Base-by-base conservation (phyloP, 2,329 filamentous ascomycete genomes). In the Monilinia aucupariae region DNA sequence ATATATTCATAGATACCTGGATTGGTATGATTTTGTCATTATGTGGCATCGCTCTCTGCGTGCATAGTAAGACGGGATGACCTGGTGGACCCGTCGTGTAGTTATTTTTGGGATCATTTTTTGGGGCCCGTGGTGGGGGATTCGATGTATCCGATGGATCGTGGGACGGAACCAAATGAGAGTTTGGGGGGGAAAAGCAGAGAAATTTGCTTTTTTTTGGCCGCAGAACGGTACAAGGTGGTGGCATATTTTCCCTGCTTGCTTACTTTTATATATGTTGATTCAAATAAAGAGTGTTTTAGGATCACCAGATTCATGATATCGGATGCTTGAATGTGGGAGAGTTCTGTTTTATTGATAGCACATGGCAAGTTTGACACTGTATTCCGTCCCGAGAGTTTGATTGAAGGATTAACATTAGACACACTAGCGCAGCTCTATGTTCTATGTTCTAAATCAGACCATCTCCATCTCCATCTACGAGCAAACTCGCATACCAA, bases 21-120 rank as follows among this genome's bases (percentile, higher is more conserved):
- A 77, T 91, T 62, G 92, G 92, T 9, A 92, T 96, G 89, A 78
- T 78, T 0, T 76, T 96, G 15, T 92, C 93, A 3, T 77, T 96
- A 52, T 82, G 80, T 20, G 92, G 92, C 0, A 96, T 96, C 74
- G 91, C 82, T 3, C 76, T 96, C 32, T 96, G 92, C 76, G 92
- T 96, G 2, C 83, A 91, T 63, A 87, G 84, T 73, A 87, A 87
- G 62, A 61, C 50, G n/a, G 27, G 48, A 39, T 61, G 27, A 30
- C 3, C 6, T n/a, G n/a, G n/a, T n/a, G n/a, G 49, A 60, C 27
- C 27, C 41, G 34, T 55, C 12, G n/a, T 12, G n/a, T 12, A 25
- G 41, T 22, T 56, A 47, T 56, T 56, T 45, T 56, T 56, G 53
- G 53, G 41, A 56, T 56, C 41, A 56, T 20, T 43, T 25, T n/a